phyloP scores from a whole-genome alignment of 352 stramenopile genomes.

The Globisporangium sylvaticum region DNA sequence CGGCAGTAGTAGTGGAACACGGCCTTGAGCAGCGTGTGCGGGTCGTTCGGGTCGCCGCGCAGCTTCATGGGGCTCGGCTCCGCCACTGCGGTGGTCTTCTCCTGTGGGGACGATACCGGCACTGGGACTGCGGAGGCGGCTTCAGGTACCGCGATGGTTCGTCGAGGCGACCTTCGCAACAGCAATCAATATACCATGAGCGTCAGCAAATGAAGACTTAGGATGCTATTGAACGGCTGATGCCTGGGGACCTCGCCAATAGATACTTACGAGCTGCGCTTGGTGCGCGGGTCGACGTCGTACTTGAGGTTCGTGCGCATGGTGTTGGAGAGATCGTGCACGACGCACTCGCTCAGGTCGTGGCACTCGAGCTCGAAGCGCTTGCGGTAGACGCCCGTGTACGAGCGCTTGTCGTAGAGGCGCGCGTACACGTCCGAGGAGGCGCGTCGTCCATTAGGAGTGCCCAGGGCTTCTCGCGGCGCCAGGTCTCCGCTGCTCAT shows the following conservation, averaged over 20 bases:
- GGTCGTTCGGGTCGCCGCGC: constrained; percentile 68
- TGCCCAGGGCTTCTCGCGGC: not conserved
- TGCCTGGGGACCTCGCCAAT: not conserved
- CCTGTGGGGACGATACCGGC: constrained; percentile 5
- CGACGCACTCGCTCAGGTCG: constrained; percentile 42
- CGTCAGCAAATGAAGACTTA: not conserved
- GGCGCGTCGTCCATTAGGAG: not conserved
- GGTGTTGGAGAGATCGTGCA: constrained; percentile 50
- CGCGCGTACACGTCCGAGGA: constrained; percentile 44
- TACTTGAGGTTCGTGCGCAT: constrained; percentile 58
- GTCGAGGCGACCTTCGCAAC: constrained; percentile 14
- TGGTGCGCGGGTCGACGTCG: constrained; percentile 38
- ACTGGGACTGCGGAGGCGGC: not conserved
- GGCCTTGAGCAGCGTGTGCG: constrained; percentile 71
- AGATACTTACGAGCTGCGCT: constrained; percentile 32
- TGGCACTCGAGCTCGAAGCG: constrained; percentile 50
- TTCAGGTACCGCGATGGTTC: constrained; percentile 16
- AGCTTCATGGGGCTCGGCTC: constrained; percentile 31
- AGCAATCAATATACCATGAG: not conserved
- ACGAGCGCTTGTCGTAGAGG: constrained; percentile 54
- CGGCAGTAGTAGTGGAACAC: constrained; percentile 87
- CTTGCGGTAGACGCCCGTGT: constrained; percentile 65
- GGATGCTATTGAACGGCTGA: not conserved
- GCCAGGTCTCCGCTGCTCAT: not conserved
- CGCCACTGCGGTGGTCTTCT: not conserved